Evolutionary conservation across 2,329 filamentous ascomycete species (phyloP), one percentile per base, ranked within the genome.

Genomic region (Xylariaceae sp.): DNA sequence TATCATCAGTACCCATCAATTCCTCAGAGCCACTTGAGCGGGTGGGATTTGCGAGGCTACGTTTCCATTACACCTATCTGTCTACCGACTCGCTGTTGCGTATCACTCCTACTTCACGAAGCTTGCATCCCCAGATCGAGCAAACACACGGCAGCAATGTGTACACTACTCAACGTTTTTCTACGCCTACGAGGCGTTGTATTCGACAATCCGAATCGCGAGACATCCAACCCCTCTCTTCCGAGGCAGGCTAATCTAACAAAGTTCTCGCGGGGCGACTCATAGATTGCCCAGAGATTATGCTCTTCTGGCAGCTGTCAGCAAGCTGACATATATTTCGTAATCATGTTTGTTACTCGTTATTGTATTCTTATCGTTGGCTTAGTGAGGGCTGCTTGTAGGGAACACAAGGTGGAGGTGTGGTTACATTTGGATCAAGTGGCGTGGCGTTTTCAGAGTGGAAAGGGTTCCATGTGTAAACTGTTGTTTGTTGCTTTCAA

Each of bases 11-110:
- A 5, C 7, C 7, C 22, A 27, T 27, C 4, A 27, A 27, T 27
- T 7, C 7, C 22, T 27, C 22, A 27, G 22, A 27, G 22, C 22
- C 22, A 27, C 22, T 30, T 22, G 9, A 42, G 18, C 33, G 35
- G 36, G 48, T 53, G 44, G 39, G 33, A 33, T 43, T 48, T 27
- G 52, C 45, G 41, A 50, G 50, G 35, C 36, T 48, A 54, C 52
- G 49, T 48, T 50, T 27, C 22, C 22, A 27, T 7, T 7, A n/a
- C n/a, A n/a, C n/a, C n/a, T n/a, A n/a, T n/a, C n/a, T n/a, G 7
- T 27, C 22, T 27, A 27, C 22, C 7, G 22, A 27, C 22, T 27
- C 22, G 22, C 22, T 27, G 22, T 27, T 7, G 22, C 22, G 22
- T 27, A 27, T 27, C 7, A 27, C 7, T 27, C 22, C 22, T 4